Evolutionary conservation across 2,329 filamentous ascomycete species (phyloP), one percentile per base, ranked within the genome.

Genomic region (Talaromyces sp.): DNA sequence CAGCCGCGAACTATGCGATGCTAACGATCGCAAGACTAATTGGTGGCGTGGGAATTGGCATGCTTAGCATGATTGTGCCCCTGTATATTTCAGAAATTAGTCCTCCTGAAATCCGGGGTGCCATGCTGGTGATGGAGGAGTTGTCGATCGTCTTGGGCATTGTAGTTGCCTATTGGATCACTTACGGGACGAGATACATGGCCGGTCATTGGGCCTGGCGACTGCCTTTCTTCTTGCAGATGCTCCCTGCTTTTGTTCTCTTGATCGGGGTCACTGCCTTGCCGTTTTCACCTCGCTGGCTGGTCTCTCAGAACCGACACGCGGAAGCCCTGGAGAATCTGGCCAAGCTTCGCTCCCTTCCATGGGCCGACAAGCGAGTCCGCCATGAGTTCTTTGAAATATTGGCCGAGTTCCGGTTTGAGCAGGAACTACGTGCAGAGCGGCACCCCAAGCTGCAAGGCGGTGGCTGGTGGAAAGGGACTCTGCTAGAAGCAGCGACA

Each of bases 251-350:
- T 0, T 69, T 76, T 46, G 59, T 77, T 46, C 69, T 78, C 4
- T 66, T 69, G 1, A 69, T 67, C 1, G 73, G 75, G 32, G 73
- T 78, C 4, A 62, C 71, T 9, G 75, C 81, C 62, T 73, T 84
- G 43, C 84, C 84, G 0, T 84, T 81, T 65, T 84, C 82, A 0
- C 83, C 83, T 0, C 75, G 83, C 31, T 85, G 82, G 77, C 76
- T 85, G 0, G 77, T 76, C 6, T 77, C 75, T 6, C 75, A 78
- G 56, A 76, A 75, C 9, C 75, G 79, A 3, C 73, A 83, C 31
- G 72, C 80, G 4, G 82, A 84, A 59, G 78, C 80, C 0, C 70
- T 84, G 6, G 61, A 73, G 8, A 77, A 73, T 14, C 70, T 86
- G 0, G 71, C 72, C 5, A 80, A 77, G 62, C 71, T 86, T 7